Evolutionary conservation across 2,329 filamentous ascomycete species (phyloP).

Genomic region (Sporothrix pallida): DNA sequence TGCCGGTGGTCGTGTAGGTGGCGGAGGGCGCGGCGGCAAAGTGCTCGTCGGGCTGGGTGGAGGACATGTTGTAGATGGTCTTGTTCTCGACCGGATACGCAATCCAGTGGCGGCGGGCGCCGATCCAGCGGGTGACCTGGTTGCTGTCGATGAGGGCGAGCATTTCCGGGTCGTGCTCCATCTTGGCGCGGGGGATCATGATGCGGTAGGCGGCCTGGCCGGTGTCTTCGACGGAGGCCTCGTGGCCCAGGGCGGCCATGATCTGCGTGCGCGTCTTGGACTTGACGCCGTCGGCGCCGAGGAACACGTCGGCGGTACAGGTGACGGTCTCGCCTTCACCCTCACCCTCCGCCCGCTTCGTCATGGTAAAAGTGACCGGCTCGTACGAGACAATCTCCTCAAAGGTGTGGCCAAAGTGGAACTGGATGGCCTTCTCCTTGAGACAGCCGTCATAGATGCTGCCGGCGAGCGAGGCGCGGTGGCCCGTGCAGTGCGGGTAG

Average conservation of each 20-base stretch:
- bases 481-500: conserved; percentile 80
- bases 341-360: neutral
- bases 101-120: conserved; percentile 75
- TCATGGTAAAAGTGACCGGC: conserved; percentile 44
- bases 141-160: conserved; percentile 69
- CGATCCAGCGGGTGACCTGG: conserved; percentile 76
- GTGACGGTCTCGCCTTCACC: neutral
- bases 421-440: conserved; percentile 65
- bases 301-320: conserved; percentile 59
- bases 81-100: conserved; percentile 75
- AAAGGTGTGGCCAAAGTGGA: conserved; percentile 68
- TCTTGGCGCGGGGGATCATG: conserved; percentile 71
- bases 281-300: conserved; percentile 64
- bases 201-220: conserved; percentile 80
- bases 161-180: conserved; percentile 70
- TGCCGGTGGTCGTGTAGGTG: conserved; percentile 68
- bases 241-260: conserved; percentile 57
- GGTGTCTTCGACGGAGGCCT: conserved; percentile 67
- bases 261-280: conserved; percentile 57
- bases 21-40: conserved; percentile 62
- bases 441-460: conserved; percentile 73
- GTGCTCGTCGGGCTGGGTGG: conserved; percentile 65
- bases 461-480: conserved; percentile 73
- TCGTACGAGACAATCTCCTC: conserved; percentile 63
- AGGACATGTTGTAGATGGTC: conserved; percentile 68